Percentiles rank a stretch among this genome's conserved stretches.
Conservation (phyloP, 805 yeast genomes). For the Barnettozyma botsteinii region DNA sequence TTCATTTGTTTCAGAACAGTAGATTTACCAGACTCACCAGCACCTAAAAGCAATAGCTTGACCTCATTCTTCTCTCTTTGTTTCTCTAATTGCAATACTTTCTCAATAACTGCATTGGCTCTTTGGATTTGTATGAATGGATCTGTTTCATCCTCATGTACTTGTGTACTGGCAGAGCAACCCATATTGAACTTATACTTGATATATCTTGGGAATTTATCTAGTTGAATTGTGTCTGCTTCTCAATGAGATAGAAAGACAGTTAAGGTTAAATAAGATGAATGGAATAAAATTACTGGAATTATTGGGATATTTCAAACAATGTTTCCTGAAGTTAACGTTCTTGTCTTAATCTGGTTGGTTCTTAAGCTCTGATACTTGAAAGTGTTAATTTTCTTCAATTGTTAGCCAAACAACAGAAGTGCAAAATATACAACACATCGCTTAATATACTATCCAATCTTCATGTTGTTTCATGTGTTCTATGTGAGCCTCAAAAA, state of each 20-base stretch:
- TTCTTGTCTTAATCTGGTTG: no score
- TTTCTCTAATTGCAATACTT: conserved; percentile 46
- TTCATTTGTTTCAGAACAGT: conserved; percentile 88
- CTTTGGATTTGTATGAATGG: conserved; percentile 48
- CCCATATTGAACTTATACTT: conserved; percentile 45
- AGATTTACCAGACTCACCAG: conserved; percentile 94
- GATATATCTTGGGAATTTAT: no score
- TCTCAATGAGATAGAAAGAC: no score
- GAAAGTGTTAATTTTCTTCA: no score
- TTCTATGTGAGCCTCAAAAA: conserved; percentile 11
- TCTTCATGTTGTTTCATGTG: conserved; percentile 7
- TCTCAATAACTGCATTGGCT: conserved; percentile 61
- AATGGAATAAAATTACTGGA: no score
- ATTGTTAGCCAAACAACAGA: no score
- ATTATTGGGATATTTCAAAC: no score
- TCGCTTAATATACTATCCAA: no score
- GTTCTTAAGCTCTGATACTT: no score
- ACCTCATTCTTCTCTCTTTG: conserved; percentile 53
- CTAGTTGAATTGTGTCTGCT: neutral
- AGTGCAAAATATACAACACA: no score
- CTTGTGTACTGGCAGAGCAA: conserved; percentile 52
- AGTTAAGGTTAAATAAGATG: no score
- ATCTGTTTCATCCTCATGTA: conserved; percentile 37
- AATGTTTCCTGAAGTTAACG: no score
- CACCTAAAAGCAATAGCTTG: conserved; percentile 76